Conservation (phyloP, 805 yeast species). For the Wickerhamomyces tratensis region DNA sequence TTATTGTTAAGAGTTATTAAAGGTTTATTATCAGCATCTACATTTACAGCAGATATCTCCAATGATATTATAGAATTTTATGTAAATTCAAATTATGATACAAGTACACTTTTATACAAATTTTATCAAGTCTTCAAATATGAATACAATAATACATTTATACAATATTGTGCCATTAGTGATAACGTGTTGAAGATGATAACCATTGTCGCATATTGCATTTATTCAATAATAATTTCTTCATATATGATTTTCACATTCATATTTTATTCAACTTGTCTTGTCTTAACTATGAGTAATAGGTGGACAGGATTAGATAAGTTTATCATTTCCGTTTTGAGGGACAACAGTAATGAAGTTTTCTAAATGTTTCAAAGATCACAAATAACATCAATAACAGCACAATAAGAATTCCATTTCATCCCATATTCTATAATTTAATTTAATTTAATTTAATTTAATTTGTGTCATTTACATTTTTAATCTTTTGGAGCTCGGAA, state of each 20-base stretch:
- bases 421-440: too few species aligned
- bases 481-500: background rate
- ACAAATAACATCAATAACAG: too few species aligned
- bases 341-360: background rate
- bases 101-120: background rate
- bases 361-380: background rate
- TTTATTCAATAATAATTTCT: conserved; percentile 1
- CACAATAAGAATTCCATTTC: too few species aligned
- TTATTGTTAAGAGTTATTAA: background rate
- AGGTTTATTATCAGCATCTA: background rate
- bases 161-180: too few species aligned
- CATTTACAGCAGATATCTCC: background rate
- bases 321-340: background rate
- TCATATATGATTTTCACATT: background rate
- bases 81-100: too few species aligned
- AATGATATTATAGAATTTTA: background rate
- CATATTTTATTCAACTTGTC: background rate
- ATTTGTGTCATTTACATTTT: too few species aligned
- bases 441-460: too few species aligned
- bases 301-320: conserved; percentile 1
- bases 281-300: background rate
- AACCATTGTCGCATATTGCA: background rate
- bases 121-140: background rate
- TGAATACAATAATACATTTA: background rate
- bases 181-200: background rate